Evolutionary conservation across 768 basidiomycete species (phyloP).

Genomic region (Tricholoma hemisulphureum): DNA sequence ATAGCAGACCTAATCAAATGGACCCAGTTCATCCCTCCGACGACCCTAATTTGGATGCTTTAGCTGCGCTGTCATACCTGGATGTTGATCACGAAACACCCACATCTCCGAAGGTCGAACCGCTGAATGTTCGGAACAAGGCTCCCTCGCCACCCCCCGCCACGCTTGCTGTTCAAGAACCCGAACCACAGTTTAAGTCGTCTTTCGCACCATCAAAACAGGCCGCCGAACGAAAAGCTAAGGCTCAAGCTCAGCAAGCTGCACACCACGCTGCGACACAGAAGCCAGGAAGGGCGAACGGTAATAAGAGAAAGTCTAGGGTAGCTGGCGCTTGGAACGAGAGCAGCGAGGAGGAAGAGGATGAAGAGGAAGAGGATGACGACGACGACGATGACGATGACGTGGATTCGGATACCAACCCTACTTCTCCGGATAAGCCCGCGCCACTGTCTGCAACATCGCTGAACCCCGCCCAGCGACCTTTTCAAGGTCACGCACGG

Average conservation of each 20-base stretch:
- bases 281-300: conserved; percentile 66
- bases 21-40: conserved; percentile 25
- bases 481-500: conserved; percentile 24
- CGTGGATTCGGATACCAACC: conserved; percentile 59
- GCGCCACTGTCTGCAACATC: conserved; percentile 16
- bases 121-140: conserved; percentile 31
- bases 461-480: conserved; percentile 27
- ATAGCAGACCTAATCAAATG: conserved; percentile 8
- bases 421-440: conserved; percentile 27
- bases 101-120: conserved; percentile 34
- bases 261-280: conserved; percentile 77
- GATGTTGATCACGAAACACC: conserved; percentile 45
- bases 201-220: conserved; percentile 87
- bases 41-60: conserved; percentile 63
- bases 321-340: conserved; percentile 62
- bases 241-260: conserved; percentile 78
- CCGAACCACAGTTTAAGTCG: conserved; percentile 57
- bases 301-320: conserved; percentile 60
- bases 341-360: conserved; percentile 82
- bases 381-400: conserved; percentile 76
- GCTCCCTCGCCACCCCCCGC: conserved; percentile 26
- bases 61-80: conserved; percentile 78
- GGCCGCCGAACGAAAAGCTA: conserved; percentile 82
- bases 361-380: conserved; percentile 80
- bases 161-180: conserved; percentile 19